A percentile compares a stretch with the other conserved stretches of the same genome.
Evolutionary conservation across 2,329 filamentous ascomycete genomes (phyloP).

Genomic region (Fusarium sp.): DNA sequence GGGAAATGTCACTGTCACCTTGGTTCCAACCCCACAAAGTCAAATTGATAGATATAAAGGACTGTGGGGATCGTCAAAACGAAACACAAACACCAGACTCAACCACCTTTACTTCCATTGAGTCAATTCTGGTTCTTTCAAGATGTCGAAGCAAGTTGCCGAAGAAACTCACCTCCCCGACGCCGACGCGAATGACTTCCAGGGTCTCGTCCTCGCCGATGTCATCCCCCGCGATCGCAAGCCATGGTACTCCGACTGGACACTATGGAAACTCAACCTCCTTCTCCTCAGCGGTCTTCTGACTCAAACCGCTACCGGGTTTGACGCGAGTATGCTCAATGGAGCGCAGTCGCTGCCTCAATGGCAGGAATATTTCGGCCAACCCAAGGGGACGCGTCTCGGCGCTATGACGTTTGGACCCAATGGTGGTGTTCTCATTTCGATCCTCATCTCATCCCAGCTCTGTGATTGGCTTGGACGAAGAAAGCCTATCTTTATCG

Average conservation of each 20-base stretch:
- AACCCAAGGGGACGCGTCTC: slow-evolving; percentile 44
- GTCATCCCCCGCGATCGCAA: slow-evolving; percentile 37
- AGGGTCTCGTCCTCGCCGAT: slow-evolving; percentile 40
- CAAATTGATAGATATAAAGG: slow-evolving; percentile 25
- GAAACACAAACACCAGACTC: not conserved
- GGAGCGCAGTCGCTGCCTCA: slow-evolving; percentile 48
- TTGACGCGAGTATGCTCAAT: slow-evolving; percentile 49
- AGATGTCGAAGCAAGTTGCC: slow-evolving; percentile 12
- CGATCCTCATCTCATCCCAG: slow-evolving; percentile 41
- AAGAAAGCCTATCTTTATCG: slow-evolving; percentile 42
- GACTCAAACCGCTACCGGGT: slow-evolving; percentile 47
- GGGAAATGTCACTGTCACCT: not conserved
- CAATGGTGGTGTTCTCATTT: slow-evolving; percentile 40
- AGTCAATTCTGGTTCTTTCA: not conserved
- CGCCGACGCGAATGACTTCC: slow-evolving; percentile 29
- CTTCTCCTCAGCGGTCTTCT: slow-evolving; percentile 47
- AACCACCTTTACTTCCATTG: not conserved
- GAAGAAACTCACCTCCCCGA: slow-evolving; percentile 27
- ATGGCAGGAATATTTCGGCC: slow-evolving; percentile 46
- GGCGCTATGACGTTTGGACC: slow-evolving; percentile 46
- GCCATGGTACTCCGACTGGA: slow-evolving; percentile 37
- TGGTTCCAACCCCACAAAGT: slow-evolving; percentile 2
- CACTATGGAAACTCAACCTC: slow-evolving; percentile 46
- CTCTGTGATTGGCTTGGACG: slow-evolving; percentile 45
- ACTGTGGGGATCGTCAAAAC: not conserved